Percentiles rank a stretch among this genome's conserved stretches.
Conservation (phyloP, 768 basidiomycete species). For the Boletus sensibilis region DNA sequence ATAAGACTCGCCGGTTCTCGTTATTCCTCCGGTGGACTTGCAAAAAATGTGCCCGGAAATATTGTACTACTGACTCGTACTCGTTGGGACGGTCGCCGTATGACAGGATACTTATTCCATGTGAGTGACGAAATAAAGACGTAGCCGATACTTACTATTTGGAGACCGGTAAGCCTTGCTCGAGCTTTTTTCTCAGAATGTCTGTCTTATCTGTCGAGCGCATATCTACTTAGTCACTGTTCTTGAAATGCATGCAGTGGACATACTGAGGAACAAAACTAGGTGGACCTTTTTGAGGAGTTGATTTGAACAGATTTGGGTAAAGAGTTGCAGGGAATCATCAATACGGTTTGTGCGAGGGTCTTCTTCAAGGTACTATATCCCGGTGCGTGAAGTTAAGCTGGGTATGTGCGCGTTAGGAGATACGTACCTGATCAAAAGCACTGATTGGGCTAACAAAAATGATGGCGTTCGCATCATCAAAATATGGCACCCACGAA, state of each 20-base stretch:
- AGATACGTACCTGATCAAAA: constrained; percentile 61
- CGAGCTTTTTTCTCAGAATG: constrained; percentile 69
- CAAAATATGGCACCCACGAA: constrained; percentile 66
- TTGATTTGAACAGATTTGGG: constrained; percentile 78
- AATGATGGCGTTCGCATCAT: constrained; percentile 78
- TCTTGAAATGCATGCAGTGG: background rate
- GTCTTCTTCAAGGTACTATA: constrained; percentile 83
- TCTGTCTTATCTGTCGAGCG: constrained; percentile 67
- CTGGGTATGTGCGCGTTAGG: background rate
- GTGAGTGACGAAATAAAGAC: constrained; percentile 8
- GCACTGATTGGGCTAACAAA: constrained; percentile 79
- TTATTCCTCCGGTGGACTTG: constrained; percentile 78
- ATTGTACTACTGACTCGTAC: constrained; percentile 77
- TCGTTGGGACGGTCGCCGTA: constrained; percentile 80
- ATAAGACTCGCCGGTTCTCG: constrained; percentile 75
- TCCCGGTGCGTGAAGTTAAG: background rate
- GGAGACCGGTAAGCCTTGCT: constrained; percentile 64
- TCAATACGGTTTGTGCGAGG: constrained; percentile 82
- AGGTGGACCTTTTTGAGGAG: constrained; percentile 69
- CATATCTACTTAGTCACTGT: background rate
- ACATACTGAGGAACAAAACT: constrained; percentile 58
- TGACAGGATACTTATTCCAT: constrained; percentile 62
- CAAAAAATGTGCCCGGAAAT: constrained; percentile 85
- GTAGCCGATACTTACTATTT: constrained; percentile 61
- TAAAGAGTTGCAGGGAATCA: constrained; percentile 86